These are phyloP conservation scores for Daldinia childiae DNA, from an alignment of 495 filamentous ascomycete genomes.

Conservation along the genomic window DNA sequence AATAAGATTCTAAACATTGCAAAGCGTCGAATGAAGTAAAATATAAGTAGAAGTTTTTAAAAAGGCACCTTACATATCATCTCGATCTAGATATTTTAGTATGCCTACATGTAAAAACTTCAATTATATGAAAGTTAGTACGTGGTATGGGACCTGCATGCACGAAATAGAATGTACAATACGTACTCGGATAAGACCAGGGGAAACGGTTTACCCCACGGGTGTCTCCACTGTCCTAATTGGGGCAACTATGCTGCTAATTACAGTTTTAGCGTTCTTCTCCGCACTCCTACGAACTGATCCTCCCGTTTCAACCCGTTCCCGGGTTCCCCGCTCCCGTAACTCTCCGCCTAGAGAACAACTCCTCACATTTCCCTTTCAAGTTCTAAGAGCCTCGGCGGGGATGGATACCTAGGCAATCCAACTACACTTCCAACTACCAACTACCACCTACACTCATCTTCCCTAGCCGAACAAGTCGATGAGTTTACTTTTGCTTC, in stretches of 20 bases:
- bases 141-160: not conserved
- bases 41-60: not conserved
- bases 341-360: conserved; percentile 30
- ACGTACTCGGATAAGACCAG: not conserved
- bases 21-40: not conserved
- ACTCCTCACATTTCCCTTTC: conserved; percentile 29
- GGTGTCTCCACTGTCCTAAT: conserved; percentile 8
- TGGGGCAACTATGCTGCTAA: not conserved
- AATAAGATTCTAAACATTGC: not conserved
- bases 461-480: conserved; percentile 2
- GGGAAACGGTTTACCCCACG: conserved; percentile 1
- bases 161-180: not conserved
- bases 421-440: too few relatives aligned
- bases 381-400: conserved; percentile 10
- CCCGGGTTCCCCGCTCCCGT: conserved; percentile 31
- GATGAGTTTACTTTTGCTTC: conserved; percentile 18
- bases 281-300: conserved; percentile 1
- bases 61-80: not conserved
- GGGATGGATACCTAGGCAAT: conserved; percentile 17
- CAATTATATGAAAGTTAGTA: not conserved
- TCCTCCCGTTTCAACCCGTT: conserved; percentile 16
- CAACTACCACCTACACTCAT: not conserved
- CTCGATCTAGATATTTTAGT: not conserved
- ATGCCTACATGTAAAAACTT: not conserved
- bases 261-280: conserved; percentile 5